Evolutionary conservation across 2,329 filamentous ascomycete species (phyloP), one percentile per base, ranked within the genome.

Genomic region (Ophiocordyceps polyrhachis-furcata): DNA sequence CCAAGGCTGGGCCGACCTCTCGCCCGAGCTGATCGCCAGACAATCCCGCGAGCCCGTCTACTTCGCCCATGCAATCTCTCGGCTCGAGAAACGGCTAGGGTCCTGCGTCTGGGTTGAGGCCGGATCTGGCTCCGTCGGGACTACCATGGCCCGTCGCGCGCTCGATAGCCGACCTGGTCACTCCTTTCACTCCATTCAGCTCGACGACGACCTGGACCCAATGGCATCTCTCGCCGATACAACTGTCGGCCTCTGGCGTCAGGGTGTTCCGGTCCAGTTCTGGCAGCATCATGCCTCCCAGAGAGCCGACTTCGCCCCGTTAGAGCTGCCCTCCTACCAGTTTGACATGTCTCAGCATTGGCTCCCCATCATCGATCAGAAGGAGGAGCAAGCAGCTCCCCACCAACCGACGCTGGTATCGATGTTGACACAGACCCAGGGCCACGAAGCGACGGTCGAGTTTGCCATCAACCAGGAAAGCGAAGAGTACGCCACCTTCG

Each of bases 31-130:
- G 3, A 42, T 61, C 9, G 51, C 51, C 0, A 41, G 52, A 8
- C 62, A 64, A 19, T 58, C 55, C 32, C 52, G 60, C 2, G 28
- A 53, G 2, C 58, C 60, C 0, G 62, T 64, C 0, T 60, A 51
- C 44, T 62, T 62, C 41, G n/a, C 49, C 19, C 48, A 58, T 8
- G 58, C 60, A 1, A 35, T 60, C 1, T 42, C 51, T 7, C 46
- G 60, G 15, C 31, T 63, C 0, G 47, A 47, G 8, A 43, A 46
- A 14, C 43, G 50, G 15, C 47, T 54, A 15, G 52, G 53, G 1
- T 43, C 45, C 0, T 49, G 48, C 35, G 45, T 58, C 17, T 63
- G 55, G 52, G 46, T 64, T 5, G 62, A 64, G 42, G 58, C 57
- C 4, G 61, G 61, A 7, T 55, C 55, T 1, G 51, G 50, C 11